phyloP scores from a whole-genome alignment of 2,329 filamentous ascomycete species.

The Xylaria sp. region DNA sequence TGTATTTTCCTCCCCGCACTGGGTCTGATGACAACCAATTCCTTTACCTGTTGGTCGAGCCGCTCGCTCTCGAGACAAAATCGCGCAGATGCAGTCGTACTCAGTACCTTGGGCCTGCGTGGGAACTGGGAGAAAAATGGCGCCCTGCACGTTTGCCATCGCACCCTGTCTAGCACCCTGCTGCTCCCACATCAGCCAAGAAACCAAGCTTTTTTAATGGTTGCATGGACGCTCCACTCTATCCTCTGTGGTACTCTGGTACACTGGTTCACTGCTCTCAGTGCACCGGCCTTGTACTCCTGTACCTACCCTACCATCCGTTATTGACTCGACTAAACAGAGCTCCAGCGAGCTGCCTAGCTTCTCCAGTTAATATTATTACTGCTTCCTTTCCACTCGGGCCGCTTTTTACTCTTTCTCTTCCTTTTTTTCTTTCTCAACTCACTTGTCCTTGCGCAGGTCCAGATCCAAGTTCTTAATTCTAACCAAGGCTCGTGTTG shows the following conservation, averaged over 20 bases:
- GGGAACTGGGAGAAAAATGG: constrained; percentile 31
- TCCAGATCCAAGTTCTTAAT: constrained; percentile 40
- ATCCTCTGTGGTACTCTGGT: background rate
- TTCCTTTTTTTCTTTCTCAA: constrained; percentile 45
- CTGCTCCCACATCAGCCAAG: constrained; percentile 47
- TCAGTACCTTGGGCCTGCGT: constrained; percentile 13
- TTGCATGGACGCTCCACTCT: constrained; percentile 24
- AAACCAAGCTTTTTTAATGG: constrained; percentile 45
- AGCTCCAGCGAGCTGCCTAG: constrained; percentile 36
- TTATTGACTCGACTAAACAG: constrained; percentile 39
- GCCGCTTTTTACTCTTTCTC: constrained; percentile 41
- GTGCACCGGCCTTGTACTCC: background rate
- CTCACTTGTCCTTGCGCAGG: constrained; percentile 52
- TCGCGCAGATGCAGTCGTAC: constrained; percentile 46
- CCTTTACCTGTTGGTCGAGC: constrained; percentile 33
- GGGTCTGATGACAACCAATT: constrained; percentile 43
- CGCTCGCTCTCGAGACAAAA: constrained; percentile 46
- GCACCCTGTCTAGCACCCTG: constrained; percentile 34
- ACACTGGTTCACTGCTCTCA: background rate
- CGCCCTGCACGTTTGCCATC: constrained; percentile 41
- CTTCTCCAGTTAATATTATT: constrained; percentile 46
- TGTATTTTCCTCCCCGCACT: constrained; percentile 46
- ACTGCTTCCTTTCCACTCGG: constrained; percentile 46
- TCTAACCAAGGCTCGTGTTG: constrained; percentile 52
- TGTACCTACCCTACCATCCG: constrained; percentile 33